These are phyloP conservation scores for Calycina herbarum DNA, from an alignment of 2,329 filamentous ascomycete genomes.

Conservation along the genomic window DNA sequence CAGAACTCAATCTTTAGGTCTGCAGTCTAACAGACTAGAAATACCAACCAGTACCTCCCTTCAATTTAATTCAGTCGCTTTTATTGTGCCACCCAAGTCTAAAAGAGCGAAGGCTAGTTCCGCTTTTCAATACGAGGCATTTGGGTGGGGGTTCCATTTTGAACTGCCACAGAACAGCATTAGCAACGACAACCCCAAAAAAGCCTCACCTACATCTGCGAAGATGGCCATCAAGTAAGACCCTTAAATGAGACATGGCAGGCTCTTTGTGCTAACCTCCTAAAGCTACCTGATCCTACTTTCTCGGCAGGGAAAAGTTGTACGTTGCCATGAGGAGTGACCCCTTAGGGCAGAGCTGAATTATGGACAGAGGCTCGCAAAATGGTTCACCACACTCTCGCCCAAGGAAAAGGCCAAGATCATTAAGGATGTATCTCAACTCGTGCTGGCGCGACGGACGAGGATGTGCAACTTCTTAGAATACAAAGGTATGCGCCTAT, in stretches of 20 bases:
- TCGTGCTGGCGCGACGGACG: conserved; percentile 90
- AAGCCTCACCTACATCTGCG: conserved; percentile 21
- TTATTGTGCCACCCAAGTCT: neutral
- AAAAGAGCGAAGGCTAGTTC: neutral
- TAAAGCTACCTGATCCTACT: conserved; percentile 93
- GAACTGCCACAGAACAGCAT: conserved; percentile 14
- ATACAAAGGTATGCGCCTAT: conserved; percentile 75
- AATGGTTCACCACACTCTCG: conserved; percentile 98
- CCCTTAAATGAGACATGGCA: neutral
- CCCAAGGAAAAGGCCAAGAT: conserved; percentile 99
- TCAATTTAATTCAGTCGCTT: neutral
- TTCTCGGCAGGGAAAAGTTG: conserved; percentile 98
- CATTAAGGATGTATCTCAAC: conserved; percentile 98
- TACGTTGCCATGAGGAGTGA: conserved; percentile 53
- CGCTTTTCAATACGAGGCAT: neutral
- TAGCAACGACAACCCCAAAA: conserved; percentile 9
- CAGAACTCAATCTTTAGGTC: neutral
- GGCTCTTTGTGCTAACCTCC: conserved; percentile 22
- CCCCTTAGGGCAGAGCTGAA: conserved; percentile 20
- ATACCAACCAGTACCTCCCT: neutral
- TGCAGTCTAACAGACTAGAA: neutral
- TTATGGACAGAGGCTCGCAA: conserved; percentile 78
- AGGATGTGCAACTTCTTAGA: conserved; percentile 99
- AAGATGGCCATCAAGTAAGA: conserved; percentile 54
- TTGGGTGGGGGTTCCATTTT: neutral